Conservation (phyloP, 441 rosid species). For the Aleurites moluccanus region DNA sequence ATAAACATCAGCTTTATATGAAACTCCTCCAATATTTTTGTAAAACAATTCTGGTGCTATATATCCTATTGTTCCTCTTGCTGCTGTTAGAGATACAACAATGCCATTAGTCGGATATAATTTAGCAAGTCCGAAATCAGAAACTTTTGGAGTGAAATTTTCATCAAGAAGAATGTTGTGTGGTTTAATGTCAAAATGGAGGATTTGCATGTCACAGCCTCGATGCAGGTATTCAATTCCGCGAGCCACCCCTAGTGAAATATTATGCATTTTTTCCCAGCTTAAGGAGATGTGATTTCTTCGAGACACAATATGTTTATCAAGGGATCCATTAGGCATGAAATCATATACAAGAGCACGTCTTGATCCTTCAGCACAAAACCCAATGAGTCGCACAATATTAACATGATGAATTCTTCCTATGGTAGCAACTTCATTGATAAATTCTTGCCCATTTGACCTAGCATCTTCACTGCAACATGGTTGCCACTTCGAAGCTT, state of each 20-base stretch:
- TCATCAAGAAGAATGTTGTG: no score
- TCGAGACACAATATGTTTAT: background rate
- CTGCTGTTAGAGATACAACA: no score
- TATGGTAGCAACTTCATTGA: no score
- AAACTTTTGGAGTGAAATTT: no score
- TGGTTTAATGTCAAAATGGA: conserved; percentile 22
- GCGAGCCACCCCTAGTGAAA: conserved; percentile 13
- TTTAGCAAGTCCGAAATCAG: conserved; percentile 21
- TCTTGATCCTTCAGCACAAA: no score
- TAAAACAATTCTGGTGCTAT: no score
- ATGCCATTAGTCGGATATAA: background rate
- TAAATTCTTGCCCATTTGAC: no score
- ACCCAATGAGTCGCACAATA: no score
- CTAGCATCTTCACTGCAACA: no score
- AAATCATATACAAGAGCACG: background rate
- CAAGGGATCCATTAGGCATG: conserved; percentile 20
- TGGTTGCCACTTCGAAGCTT: no score
- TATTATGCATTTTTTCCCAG: conserved; percentile 16
- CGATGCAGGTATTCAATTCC: conserved; percentile 16
- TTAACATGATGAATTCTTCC: no score
- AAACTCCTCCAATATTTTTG: conserved; percentile 11
- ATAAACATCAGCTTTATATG: conserved; percentile 18
- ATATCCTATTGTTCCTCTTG: no score
- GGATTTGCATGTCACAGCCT: conserved; percentile 20
- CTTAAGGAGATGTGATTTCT: background rate